Evolutionary conservation across 352 stramenopile species (phyloP).

Genomic region (Thraustotheca clavata): DNA sequence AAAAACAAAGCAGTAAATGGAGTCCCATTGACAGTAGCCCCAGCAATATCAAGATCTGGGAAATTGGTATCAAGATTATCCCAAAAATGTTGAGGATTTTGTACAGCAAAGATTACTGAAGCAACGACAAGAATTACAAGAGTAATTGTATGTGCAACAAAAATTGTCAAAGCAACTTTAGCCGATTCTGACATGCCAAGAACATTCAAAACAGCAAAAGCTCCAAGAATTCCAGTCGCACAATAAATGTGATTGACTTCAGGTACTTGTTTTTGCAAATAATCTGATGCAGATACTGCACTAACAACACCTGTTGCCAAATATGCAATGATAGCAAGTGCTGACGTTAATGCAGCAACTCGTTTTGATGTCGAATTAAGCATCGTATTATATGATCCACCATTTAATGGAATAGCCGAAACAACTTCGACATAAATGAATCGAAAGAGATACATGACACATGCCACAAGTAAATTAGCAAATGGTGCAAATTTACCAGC

Average conservation of each 20-base stretch:
- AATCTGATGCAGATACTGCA: slow-evolving; percentile 57
- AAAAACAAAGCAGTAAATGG: slow-evolving; percentile 40
- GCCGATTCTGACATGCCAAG: slow-evolving; percentile 73
- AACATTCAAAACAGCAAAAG: slow-evolving; percentile 64
- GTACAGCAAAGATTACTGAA: slow-evolving; percentile 40
- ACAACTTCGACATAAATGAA: slow-evolving; percentile 79
- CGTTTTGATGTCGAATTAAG: slow-evolving; percentile 80
- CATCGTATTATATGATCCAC: slow-evolving; percentile 79
- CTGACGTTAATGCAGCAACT: slow-evolving; percentile 55
- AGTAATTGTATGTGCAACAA: slow-evolving; percentile 56
- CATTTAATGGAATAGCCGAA: slow-evolving; percentile 75
- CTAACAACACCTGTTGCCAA: slow-evolving; percentile 63
- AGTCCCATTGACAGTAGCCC: slow-evolving; percentile 24
- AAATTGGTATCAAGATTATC: slow-evolving; percentile 45
- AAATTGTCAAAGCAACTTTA: slow-evolving; percentile 61
- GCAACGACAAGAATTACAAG: slow-evolving; percentile 42
- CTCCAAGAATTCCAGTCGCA: slow-evolving; percentile 41
- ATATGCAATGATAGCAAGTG: slow-evolving; percentile 79
- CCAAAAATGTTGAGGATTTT: slow-evolving; percentile 41
- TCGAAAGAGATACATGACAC: slow-evolving; percentile 37
- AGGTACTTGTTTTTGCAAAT: slow-evolving; percentile 57
- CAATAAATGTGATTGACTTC: slow-evolving; percentile 35
- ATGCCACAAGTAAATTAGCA: slow-evolving; percentile 48
- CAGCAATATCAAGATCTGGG: slow-evolving; percentile 30
- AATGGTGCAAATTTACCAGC: slow-evolving; percentile 67